phyloP scores from a whole-genome alignment of 139 green algal species.

The Zygnema cylindricum region DNA sequence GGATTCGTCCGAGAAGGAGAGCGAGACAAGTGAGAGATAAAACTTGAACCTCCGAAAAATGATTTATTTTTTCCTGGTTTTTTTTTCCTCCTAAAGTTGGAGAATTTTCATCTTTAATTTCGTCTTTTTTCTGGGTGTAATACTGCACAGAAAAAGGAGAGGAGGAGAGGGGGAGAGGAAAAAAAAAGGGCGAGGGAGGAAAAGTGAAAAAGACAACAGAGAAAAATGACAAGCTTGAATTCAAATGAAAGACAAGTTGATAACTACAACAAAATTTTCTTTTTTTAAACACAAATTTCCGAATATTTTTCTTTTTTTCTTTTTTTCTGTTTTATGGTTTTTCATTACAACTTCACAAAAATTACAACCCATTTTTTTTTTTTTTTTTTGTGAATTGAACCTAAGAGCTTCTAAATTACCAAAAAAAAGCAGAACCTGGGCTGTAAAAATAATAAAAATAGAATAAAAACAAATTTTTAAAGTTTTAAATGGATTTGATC shows the following conservation, averaged over 20 bases:
- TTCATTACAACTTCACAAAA: neutral
- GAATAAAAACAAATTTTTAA: no score
- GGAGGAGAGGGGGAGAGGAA: neutral
- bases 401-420: no score
- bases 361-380: neutral
- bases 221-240: neutral
- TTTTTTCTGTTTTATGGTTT: neutral
- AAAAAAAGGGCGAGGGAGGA: neutral
- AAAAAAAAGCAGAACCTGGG: no score
- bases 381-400: no score
- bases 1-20: neutral
- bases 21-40: neutral
- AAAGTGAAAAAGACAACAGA: neutral
- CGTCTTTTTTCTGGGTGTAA: neutral
- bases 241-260: conserved; percentile 69
- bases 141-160: neutral
- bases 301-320: neutral
- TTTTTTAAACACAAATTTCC: neutral
- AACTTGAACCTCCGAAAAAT: no score
- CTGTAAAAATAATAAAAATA: no score
- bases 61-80: no score
- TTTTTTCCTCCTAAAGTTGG: neutral
- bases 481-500: no score
- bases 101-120: neutral
- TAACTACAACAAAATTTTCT: neutral